A percentile compares a stretch with the other conserved stretches of the same genome.
Evolutionary conservation across 805 yeast genomes (phyloP).

Genomic region (Teunomyces lycoperdinae): DNA sequence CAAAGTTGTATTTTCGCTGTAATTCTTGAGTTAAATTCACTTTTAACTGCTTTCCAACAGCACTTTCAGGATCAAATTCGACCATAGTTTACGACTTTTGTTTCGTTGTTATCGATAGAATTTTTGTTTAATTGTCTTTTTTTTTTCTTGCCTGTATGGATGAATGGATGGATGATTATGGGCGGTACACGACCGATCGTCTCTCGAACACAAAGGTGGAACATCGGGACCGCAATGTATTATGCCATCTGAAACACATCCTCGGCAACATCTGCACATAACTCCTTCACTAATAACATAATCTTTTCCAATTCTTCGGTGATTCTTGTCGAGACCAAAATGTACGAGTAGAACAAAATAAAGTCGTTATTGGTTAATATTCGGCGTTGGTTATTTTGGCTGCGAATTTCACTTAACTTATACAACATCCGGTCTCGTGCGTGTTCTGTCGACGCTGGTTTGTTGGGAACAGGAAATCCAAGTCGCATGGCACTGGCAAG

Average conservation of each 20-base stretch:
- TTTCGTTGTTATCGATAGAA: background rate
- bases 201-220: no score
- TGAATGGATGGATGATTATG: background rate
- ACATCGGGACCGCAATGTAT: background rate
- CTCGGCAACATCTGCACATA: constrained; percentile 66
- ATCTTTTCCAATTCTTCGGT: constrained; percentile 62
- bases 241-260: constrained; percentile 52
- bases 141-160: background rate
- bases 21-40: constrained; percentile 35
- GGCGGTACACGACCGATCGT: background rate
- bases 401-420: constrained; percentile 59
- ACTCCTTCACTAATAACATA: constrained; percentile 49
- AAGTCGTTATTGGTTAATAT: constrained; percentile 63
- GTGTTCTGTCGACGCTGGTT: constrained; percentile 74
- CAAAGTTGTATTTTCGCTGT: constrained; percentile 29
- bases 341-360: constrained; percentile 71
- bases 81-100: constrained; percentile 3
- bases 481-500: constrained; percentile 70
- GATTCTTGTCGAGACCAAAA: constrained; percentile 66
- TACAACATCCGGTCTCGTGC: constrained; percentile 67
- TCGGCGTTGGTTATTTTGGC: constrained; percentile 16
- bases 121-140: background rate
- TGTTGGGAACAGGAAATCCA: constrained; percentile 74
- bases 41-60: constrained; percentile 35
- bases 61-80: constrained; percentile 40